Evolutionary conservation across 106 monocot species (phyloP), one percentile per base, ranked within the genome.

Genomic region (Hemerocallis citrina): DNA sequence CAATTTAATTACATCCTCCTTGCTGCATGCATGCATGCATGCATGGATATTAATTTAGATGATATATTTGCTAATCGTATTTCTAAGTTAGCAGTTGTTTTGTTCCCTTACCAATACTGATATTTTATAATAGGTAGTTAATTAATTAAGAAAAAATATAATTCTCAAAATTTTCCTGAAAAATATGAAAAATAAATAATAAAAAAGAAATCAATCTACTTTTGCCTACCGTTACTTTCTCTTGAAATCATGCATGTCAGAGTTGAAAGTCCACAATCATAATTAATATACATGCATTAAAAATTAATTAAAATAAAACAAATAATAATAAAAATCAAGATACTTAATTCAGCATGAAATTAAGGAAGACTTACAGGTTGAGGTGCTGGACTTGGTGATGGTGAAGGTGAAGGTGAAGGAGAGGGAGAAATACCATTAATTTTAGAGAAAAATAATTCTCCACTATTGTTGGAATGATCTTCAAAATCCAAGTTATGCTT

Each of bases 301-400:
- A 38, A 11, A 6, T 38, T 38, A 6, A 11, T 5, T 38, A 11
- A 11, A 38, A 11, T 5, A 38, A 38, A 11, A 38, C 5, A 38
- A 38, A 38, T 38, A 14, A 19, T 12, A 2, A 17, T n/a, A 35
- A 57, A 17, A 35, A 6, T 19, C 32, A 34, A 7, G 9, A 59
- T 11, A 6, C 31, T 4, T 22, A 11, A 28, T n/a, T 36, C 1
- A 34, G 4, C 2, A 49, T 6, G 32, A 33, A 50, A 23, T 0
- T 28, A 25, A 14, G 19, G 42, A 38, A 19, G 16, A 13, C 75
- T 57, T 57, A 75, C 75, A 12, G 63, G 57, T 14, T 57, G 48
- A 13, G 51, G 52, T 38, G 63, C 57, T 0, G 64, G 46, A 5
- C 20, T 23, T 28, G 57, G 58, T 17, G 45, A 28, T 19, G n/a